A percentile compares a stretch with the other conserved stretches of the same genome.
phyloP scores from a whole-genome alignment of 371 early-diverging fungal genomes.

The Rhizomucor pusillus region DNA sequence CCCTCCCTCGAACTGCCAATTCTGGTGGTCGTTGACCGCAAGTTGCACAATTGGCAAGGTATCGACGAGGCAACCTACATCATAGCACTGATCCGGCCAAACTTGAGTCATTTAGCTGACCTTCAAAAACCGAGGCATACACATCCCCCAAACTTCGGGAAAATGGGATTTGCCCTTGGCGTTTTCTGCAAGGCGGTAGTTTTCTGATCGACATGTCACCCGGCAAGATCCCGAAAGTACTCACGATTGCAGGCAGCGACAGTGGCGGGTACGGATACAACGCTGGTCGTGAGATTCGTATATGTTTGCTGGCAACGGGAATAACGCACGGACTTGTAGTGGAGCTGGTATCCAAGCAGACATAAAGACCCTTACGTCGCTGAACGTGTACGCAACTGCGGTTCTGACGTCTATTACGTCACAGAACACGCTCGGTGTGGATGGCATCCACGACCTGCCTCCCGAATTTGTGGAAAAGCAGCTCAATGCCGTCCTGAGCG shows the following conservation, averaged over 20 bases:
- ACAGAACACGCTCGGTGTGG: conserved; percentile 80
- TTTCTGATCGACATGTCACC: too few relatives aligned
- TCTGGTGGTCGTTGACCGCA: too few relatives aligned
- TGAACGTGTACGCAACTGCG: conserved; percentile 72
- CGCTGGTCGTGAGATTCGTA: background rate
- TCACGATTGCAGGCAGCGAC: conserved; percentile 18
- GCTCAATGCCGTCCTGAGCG: conserved; percentile 66
- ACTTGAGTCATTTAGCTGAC: too few relatives aligned
- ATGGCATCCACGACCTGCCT: conserved; percentile 63
- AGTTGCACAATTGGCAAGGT: too few relatives aligned
- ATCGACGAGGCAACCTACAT: too few relatives aligned
- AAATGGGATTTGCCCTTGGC: too few relatives aligned
- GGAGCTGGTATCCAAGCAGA: conserved; percentile 88
- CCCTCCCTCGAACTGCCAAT: too few relatives aligned
- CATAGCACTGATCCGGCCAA: too few relatives aligned
- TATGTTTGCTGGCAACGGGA: background rate
- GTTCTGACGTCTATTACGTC: conserved; percentile 79
- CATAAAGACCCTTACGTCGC: conserved; percentile 79
- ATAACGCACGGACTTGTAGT: conserved; percentile 20
- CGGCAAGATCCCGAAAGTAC: conserved; percentile 6
- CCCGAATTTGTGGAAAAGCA: conserved; percentile 70
- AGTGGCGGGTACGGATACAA: conserved; percentile 14
- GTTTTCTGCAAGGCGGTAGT: too few relatives aligned
- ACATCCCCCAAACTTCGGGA: too few relatives aligned
- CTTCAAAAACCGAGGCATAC: too few relatives aligned